These are phyloP conservation scores for Ulmus americana DNA, from an alignment of 331 rosid species.

Conservation along the genomic window DNA sequence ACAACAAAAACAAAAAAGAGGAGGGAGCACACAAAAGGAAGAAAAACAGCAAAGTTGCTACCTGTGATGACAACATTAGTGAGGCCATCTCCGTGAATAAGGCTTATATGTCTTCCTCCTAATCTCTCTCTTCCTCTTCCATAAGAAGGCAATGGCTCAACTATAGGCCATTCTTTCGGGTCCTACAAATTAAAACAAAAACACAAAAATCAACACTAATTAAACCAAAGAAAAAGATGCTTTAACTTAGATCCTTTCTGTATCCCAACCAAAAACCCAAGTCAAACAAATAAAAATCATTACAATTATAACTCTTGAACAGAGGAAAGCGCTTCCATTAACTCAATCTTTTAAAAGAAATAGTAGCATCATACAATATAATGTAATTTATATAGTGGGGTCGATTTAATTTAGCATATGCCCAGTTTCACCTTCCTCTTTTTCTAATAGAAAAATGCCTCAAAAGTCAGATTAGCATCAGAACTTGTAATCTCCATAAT, in stretches of 20 bases:
- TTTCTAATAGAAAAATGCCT: background rate
- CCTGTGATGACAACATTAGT: conserved; percentile 88
- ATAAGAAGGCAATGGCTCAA: conserved; percentile 87
- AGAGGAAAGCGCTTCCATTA: background rate
- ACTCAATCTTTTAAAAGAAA: background rate
- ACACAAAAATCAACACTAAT: background rate
- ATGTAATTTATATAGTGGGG: conserved; percentile 5
- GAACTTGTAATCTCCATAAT: conserved; percentile 7
- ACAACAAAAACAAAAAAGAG: no score
- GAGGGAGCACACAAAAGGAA: background rate
- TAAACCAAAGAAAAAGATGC: background rate
- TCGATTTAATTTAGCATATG: background rate
- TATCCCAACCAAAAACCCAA: background rate
- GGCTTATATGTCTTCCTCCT: conserved; percentile 96
- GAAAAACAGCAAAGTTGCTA: background rate
- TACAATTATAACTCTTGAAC: background rate
- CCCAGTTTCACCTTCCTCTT: background rate
- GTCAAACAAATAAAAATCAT: background rate
- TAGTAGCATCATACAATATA: background rate
- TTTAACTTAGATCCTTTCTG: background rate
- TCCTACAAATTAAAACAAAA: conserved; percentile 40
- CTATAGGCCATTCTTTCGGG: conserved; percentile 73
- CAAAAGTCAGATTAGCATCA: background rate
- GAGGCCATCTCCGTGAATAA: conserved; percentile 81
- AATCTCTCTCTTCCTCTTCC: conserved; percentile 96